Percentiles rank a stretch among this genome's conserved stretches.
These are phyloP conservation scores for Mikania micrantha DNA, from an alignment of 129 eudicot species.

Conservation along the genomic window DNA sequence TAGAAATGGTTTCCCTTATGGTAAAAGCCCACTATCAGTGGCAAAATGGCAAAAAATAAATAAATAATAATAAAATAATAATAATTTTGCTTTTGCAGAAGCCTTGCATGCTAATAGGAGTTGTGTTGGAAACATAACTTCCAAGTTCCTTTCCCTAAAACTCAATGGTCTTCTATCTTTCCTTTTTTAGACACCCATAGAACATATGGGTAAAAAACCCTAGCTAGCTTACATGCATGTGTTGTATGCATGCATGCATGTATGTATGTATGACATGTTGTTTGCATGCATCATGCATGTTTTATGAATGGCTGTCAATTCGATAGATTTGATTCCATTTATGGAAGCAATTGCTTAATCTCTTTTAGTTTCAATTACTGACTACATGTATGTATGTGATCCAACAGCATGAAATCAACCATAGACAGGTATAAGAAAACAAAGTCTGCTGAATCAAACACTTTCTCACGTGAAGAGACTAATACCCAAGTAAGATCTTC, in stretches of 20 bases:
- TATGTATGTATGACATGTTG: not conserved
- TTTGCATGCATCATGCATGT: not conserved
- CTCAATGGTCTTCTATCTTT: not conserved
- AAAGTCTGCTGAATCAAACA: conserved; percentile 35
- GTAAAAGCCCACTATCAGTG: conserved; percentile 10
- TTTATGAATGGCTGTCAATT: not conserved
- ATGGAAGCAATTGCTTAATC: not conserved
- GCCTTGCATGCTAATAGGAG: conserved; percentile 14
- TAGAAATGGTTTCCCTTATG: conserved; percentile 16
- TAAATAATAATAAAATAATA: too few relatives aligned
- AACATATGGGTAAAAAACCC: conserved; percentile 7
- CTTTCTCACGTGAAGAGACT: conserved; percentile 49
- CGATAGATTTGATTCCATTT: too few relatives aligned
- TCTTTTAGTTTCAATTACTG: not conserved
- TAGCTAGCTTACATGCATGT: not conserved
- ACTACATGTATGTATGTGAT: not conserved
- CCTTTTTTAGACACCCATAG: conserved; percentile 1
- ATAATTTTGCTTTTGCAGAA: conserved; percentile 11
- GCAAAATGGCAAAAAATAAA: not conserved
- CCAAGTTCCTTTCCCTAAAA: not conserved
- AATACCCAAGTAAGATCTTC: conserved; percentile 56
- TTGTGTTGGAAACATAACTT: conserved; percentile 19
- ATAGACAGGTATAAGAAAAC: conserved; percentile 78
- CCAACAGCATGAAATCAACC: conserved; percentile 57
- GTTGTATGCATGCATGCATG: too few relatives aligned